Conservation (phyloP, 169 alveolate species). For the Blepharisma undulans region DNA sequence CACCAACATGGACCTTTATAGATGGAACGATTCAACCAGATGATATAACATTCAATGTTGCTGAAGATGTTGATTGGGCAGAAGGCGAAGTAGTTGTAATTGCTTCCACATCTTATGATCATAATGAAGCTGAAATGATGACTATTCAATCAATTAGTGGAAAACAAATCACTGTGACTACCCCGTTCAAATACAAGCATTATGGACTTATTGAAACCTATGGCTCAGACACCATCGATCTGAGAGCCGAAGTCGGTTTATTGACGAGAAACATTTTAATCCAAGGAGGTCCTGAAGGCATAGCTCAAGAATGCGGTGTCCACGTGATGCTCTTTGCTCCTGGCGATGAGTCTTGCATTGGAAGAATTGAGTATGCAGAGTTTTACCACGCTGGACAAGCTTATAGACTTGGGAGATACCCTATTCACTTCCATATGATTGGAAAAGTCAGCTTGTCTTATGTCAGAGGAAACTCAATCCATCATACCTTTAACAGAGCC, state of each 20-base stretch:
- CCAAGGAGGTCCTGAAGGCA: slow-evolving; percentile 61
- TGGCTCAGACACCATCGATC: background rate
- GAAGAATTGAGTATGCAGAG: slow-evolving; percentile 67
- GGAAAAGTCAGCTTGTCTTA: slow-evolving; percentile 67
- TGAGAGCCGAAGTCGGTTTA: slow-evolving; percentile 80
- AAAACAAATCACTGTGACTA: slow-evolving; percentile 36
- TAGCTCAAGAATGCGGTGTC: slow-evolving; percentile 59
- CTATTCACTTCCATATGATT: slow-evolving; percentile 74
- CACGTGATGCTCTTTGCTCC: slow-evolving; percentile 54
- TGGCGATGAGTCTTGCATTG: slow-evolving; percentile 50
- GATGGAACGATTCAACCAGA: slow-evolving; percentile 52
- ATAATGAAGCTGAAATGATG: slow-evolving; percentile 58
- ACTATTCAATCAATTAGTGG: slow-evolving; percentile 43
- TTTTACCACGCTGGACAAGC: slow-evolving; percentile 70
- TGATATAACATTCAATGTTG: slow-evolving; percentile 33
- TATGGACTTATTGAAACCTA: slow-evolving; percentile 49
- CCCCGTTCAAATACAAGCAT: slow-evolving; percentile 52
- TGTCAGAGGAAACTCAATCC: slow-evolving; percentile 66
- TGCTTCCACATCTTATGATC: slow-evolving; percentile 62
- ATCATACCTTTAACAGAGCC: slow-evolving; percentile 68
- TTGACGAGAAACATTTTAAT: slow-evolving; percentile 66
- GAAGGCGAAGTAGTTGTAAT: slow-evolving; percentile 72
- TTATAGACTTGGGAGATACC: slow-evolving; percentile 72
- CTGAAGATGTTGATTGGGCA: slow-evolving; percentile 68
- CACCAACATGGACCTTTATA: slow-evolving; percentile 66